Base-by-base conservation (phyloP, 2,329 filamentous ascomycete species). In the Trichoderma semiorbis region DNA sequence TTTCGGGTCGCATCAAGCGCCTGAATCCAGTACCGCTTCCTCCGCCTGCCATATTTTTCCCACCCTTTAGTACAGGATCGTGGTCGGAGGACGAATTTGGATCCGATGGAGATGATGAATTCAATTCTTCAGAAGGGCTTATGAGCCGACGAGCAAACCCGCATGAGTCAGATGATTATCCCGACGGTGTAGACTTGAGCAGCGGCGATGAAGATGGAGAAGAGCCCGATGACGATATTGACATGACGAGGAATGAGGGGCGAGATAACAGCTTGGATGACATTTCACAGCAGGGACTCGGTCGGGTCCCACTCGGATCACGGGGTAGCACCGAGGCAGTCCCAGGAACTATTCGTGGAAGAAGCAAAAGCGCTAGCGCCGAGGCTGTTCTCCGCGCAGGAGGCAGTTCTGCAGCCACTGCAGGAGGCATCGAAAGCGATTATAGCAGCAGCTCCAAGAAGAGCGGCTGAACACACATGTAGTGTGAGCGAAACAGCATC, bases 41-140 rank as follows among this genome's bases (percentile, higher is more conserved):
- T 0, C 86, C 86, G 0, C 85, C 87, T 0, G 82, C 84, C 3
- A 85, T 85, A 72, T 89, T 86, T 76, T 85, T 85, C 74, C 84
- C 84, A 0, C 83, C 83, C 0, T 84, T 85, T 57, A 86, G 84
- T 72, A 77, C 81, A 11, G 84, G 84, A 58, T 77, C 79, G 7
- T 82, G 80, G 5, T 76, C 75, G 1, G 78, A 79, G 4, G 81
- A 81, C 8, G 76, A 76, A 2, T 72, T 72, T 6, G 74, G 69
- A 10, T 79, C 77, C 0, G 78, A 81, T 0, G 74, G 75, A 3
- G 78, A 79, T 10, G 77, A 79, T 10, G 75, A 77, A 10, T 72
- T 77, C 1, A 74, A 77, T 16, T 81, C 79, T 2, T 76, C 77
- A 1, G 78, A 78, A 55, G 77, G 77, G 21, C 65, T 79, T 18